Base-by-base conservation (phyloP, 2,329 filamentous ascomycete species). In the Fusarium chuoi region DNA sequence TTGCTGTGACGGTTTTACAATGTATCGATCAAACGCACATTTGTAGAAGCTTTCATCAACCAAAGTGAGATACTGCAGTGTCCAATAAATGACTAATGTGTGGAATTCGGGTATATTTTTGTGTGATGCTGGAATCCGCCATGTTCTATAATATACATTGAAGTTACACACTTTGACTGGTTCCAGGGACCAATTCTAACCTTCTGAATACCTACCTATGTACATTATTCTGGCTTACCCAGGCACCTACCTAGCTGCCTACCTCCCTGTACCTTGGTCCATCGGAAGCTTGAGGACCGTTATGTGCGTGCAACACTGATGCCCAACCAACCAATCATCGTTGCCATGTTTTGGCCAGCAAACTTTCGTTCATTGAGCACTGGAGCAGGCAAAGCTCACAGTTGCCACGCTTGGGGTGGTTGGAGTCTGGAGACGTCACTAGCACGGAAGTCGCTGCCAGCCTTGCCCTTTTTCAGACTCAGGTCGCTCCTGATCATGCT, bases 381-480 rank as follows among this genome's bases (percentile, higher is more conserved):
- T 30, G 30, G 11, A 30, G 33, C 30, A 33, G 30, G 51, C 51
- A 54, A n/a, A 36, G 44, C 39, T 49, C 22, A 28, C 51, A 49
- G 42, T 73, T 58, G 60, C 58, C 66, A 70, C 61, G 41, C 62
- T 70, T 65, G 65, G 70, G 69, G 72, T 75, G 72, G 72, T 75
- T 73, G 72, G 71, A 71, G 52, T 42, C 38, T 41, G 30, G 64
- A 68, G 58, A 71, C 57, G 69, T 75, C 68, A 75, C 64, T 58
- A 66, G 68, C 55, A 68, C 65, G 54, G 48, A 62, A 65, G 62
- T 61, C 49, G 55, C 61, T 68, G 30, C 61, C 72, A 75, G 68
- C 71, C 71, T 65, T 74, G 68, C 35, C 58, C 56, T 68, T 72
- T 74, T 63, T 33, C 30, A 57, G 69, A 51, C 56, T 73, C 60